These are phyloP conservation scores for Fusarium buxicola DNA, from an alignment of 2,329 filamentous ascomycete genomes.

Conservation along the genomic window DNA sequence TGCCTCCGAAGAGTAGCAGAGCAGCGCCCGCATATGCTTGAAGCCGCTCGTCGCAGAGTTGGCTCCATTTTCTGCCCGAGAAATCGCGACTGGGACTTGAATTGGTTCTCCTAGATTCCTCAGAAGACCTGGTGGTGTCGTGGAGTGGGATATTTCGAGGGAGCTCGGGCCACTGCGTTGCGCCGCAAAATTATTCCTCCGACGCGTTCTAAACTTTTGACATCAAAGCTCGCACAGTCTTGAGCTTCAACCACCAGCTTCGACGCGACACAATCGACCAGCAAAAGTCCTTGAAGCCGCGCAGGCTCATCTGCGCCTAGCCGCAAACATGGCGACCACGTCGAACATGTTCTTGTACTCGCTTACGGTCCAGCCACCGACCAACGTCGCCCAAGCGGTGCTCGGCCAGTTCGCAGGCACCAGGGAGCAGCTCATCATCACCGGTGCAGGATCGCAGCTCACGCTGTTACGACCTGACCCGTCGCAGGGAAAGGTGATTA, in stretches of 20 bases:
- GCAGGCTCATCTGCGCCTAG: slow-evolving; percentile 63
- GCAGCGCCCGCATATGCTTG: slow-evolving; percentile 56
- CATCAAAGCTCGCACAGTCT: slow-evolving; percentile 46
- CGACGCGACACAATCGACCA: slow-evolving; percentile 46
- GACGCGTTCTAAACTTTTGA: slow-evolving; percentile 48
- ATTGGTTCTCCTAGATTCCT: slow-evolving; percentile 28
- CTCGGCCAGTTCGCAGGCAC: slow-evolving; percentile 96
- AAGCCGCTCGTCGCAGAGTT: slow-evolving; percentile 54
- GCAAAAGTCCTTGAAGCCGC: slow-evolving; percentile 53
- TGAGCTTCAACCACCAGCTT: slow-evolving; percentile 40
- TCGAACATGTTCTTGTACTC: slow-evolving; percentile 99
- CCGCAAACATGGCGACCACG: slow-evolving; percentile 87
- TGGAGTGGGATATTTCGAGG: slow-evolving; percentile 45
- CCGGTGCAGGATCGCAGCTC: slow-evolving; percentile 89
- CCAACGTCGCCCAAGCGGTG: slow-evolving; percentile 89
- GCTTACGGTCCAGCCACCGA: slow-evolving; percentile 92
- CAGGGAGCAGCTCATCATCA: slow-evolving; percentile 97
- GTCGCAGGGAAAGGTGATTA: slow-evolving; percentile 84
- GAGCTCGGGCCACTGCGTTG: slow-evolving; percentile 48
- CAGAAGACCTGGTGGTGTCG: slow-evolving; percentile 33
- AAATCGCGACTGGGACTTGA: slow-evolving; percentile 14
- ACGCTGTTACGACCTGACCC: slow-evolving; percentile 89
- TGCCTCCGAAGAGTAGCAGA: slow-evolving; percentile 51
- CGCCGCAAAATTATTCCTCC: slow-evolving; percentile 54
- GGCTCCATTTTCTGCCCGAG: slow-evolving; percentile 52